Evolutionary conservation across 2,329 filamentous ascomycete genomes (phyloP), one percentile per base, ranked within the genome.

Genomic region (Hawksworthiomyces lignivorus): DNA sequence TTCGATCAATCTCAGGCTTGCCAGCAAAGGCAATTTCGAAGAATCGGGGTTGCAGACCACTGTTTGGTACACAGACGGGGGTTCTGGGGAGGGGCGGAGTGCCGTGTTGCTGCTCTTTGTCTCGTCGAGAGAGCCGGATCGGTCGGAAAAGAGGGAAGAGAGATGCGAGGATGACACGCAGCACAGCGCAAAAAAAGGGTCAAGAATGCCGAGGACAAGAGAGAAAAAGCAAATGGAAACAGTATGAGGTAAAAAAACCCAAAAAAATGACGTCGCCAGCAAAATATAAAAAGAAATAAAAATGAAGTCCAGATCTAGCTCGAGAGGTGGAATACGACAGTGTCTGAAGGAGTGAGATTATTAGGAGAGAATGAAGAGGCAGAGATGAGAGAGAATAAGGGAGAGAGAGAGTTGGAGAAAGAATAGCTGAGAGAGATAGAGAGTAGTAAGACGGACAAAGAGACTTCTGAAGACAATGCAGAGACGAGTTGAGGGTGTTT

Each of bases 351-450:
- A n/a, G n/a, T n/a, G n/a, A n/a, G n/a, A n/a, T n/a, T n/a, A n/a
- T n/a, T n/a, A 15, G 15, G 29, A 22, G 24, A 33, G 31, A 10
- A 36, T 30, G 24, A 20, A 30, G 28, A 15, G 7, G 28, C 7
- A 9, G 34, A 27, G 27, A 21, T 10, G 17, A 32, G 21, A 33
- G 17, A 28, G 21, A 33, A n/a, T 7, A n/a, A n/a, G n/a, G n/a
- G 7, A 36, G 21, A 24, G 33, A 26, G n/a, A 26, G 10, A 26
- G 20, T 11, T 17, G 9, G 12, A 26, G 7, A 11, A 33, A 33
- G 35, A 22, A 44, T 44, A 18, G 43, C 40, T 31, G 40, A 18
- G 32, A 32, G 30, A 12, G 29, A 22, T 17, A 30, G 41, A 26
- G 41, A 28, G 35, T 35, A 31, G 27, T 21, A 24, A 26, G 38